Base-by-base conservation (phyloP, 306 rosid species). In the Lagenaria siceraria region DNA sequence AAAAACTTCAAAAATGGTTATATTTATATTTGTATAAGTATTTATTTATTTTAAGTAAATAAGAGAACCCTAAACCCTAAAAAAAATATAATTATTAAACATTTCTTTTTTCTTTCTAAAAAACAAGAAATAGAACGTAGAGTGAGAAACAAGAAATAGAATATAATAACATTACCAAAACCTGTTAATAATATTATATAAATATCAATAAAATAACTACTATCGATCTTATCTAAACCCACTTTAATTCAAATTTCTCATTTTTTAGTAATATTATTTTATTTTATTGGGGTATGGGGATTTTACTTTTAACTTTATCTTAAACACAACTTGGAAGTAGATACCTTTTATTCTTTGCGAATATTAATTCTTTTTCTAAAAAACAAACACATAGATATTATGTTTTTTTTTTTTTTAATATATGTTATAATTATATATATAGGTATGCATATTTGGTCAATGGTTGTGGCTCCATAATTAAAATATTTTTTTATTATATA, bases 161-260 rank as follows among this genome's bases (percentile, higher is more conserved):
- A 29, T 61, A 61, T 61, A 29, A 61, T 61, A 61, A 61, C 21
- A 33, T 31, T 15, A 63, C 21, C 14, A 63, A 29, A 63, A 63
- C 21, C 19, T 63, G 19, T 63, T 17, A 15, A 29, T 15, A 38
- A 33, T 36, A 19, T 18, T 18, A 36, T 33, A 65, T 65, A 8
- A 65, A 36, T 19, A 24, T 24, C 13, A 71, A 71, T 46, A 25
- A 70, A 71, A 46, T 46, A 46, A 48, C 3, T 21, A 43, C 10
- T 48, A 25, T 71, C 19, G 76, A 24, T 46, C 76, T 71, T 71
- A 71, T 71, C 76, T 71, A 71, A 71, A 48, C 38, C 76, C 15
- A 71, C 76, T 71, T 71, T 71, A 71, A 46, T 71, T 71, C 56
- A 71, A 71, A 71, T 71, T 71, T 71, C 24, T 24, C 42, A 15